phyloP scores from a whole-genome alignment of 805 yeast species.

The Hagleromyces aurorensis region DNA sequence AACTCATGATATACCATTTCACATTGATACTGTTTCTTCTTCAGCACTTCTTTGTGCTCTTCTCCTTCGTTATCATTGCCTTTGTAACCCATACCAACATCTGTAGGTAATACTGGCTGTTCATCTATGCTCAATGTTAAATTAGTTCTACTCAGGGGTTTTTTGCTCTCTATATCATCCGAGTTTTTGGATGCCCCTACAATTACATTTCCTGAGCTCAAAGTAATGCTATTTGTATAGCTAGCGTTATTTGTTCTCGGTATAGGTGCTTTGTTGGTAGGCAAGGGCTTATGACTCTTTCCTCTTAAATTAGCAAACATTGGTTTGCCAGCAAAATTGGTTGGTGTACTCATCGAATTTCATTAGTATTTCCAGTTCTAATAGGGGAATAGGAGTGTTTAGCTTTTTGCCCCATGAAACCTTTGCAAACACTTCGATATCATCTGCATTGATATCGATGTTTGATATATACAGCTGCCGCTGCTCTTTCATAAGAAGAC shows the following conservation, averaged over 20 bases:
- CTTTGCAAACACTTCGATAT: too few species aligned
- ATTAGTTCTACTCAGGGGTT: too few species aligned
- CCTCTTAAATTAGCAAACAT: slow-evolving; percentile 17
- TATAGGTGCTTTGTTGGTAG: slow-evolving; percentile 5
- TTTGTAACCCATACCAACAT: background rate
- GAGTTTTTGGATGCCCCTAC: slow-evolving; percentile 16
- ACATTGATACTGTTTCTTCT: slow-evolving; percentile 12
- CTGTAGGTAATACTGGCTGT: too few species aligned
- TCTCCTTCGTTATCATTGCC: background rate
- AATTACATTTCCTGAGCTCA: slow-evolving; percentile 22
- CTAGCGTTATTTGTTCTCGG: slow-evolving; percentile 15
- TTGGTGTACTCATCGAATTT: slow-evolving; percentile 3
- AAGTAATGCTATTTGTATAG: slow-evolving; percentile 20
- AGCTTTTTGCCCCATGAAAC: background rate
- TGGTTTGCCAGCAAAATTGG: slow-evolving; percentile 2
- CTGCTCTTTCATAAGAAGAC: too few species aligned
- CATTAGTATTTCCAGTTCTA: background rate
- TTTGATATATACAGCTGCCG: too few species aligned
- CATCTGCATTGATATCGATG: too few species aligned
- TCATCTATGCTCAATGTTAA: too few species aligned
- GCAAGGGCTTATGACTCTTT: slow-evolving; percentile 9
- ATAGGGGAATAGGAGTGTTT: background rate
- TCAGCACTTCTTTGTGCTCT: slow-evolving; percentile 2
- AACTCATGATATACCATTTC: slow-evolving; percentile 53
- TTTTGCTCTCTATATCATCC: too few species aligned